Conservation (phyloP, 148 eudicot genomes). For the Rhododendron kiyosumense region DNA sequence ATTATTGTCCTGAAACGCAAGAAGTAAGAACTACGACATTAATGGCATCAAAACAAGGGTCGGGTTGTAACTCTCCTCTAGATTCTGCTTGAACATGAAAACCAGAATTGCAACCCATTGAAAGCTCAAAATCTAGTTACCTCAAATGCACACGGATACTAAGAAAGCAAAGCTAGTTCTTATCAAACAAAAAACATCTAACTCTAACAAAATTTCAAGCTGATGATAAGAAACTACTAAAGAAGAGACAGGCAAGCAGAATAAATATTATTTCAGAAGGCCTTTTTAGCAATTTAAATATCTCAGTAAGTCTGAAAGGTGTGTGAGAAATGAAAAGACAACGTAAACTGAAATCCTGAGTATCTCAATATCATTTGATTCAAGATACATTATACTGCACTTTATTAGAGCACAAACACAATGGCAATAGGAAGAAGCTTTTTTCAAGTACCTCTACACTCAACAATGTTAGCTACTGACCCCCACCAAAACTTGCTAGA, state of each 20-base stretch:
- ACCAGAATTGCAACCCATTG: constrained; percentile 14
- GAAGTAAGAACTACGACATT: constrained; percentile 56
- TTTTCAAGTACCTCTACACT: constrained; percentile 66
- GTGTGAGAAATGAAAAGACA: background rate
- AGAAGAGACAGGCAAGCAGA: background rate
- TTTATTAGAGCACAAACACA: background rate
- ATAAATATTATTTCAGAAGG: background rate
- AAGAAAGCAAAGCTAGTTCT: background rate
- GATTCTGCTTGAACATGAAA: constrained; percentile 78
- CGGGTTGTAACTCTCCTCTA: constrained; percentile 81
- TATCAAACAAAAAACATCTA: background rate
- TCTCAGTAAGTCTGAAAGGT: background rate
- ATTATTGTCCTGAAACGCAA: constrained; percentile 73
- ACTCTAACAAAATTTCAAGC: background rate
- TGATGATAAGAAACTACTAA: background rate
- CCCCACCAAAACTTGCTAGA: constrained; percentile 86
- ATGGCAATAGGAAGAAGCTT: constrained; percentile 4
- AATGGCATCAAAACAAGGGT: constrained; percentile 80
- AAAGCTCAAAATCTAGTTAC: background rate
- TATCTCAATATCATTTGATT: background rate
- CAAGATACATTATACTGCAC: background rate
- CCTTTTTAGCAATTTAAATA: background rate
- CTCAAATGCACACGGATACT: background rate
- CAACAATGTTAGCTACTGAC: constrained; percentile 82
- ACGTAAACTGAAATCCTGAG: background rate